phyloP scores from a whole-genome alignment of 495 filamentous ascomycete species.

The Chlorociboria aeruginascens region DNA sequence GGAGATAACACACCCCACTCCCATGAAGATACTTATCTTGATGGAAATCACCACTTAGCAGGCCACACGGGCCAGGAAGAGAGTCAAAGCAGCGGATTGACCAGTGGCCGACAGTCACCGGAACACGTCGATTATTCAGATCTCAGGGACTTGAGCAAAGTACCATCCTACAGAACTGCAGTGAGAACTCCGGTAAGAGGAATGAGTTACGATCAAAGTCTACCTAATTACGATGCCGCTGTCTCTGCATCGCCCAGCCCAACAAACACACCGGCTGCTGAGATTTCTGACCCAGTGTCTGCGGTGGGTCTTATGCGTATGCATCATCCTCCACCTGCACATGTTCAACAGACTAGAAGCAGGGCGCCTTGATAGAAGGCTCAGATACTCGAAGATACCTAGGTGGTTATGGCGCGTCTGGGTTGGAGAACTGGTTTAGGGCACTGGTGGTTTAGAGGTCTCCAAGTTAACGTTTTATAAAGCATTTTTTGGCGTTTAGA shows the following conservation, averaged over 20 bases:
- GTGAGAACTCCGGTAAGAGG: conserved; percentile 44
- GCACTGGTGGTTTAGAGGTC: no score
- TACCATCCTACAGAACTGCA: conserved; percentile 74
- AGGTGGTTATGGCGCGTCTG: no score
- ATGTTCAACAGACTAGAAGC: no score
- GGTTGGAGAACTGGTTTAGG: no score
- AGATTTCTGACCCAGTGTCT: background rate
- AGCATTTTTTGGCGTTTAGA: no score
- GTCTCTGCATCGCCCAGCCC: conserved; percentile 25
- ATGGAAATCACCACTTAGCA: conserved; percentile 23
- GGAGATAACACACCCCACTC: conserved; percentile 18
- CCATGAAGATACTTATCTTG: conserved; percentile 22
- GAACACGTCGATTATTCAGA: conserved; percentile 53
- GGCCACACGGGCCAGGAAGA: conserved; percentile 49
- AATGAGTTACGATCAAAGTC: conserved; percentile 28
- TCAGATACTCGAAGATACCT: no score
- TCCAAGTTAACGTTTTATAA: no score
- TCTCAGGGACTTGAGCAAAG: conserved; percentile 52
- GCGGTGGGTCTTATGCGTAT: background rate
- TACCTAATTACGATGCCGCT: conserved; percentile 42
- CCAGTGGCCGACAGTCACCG: conserved; percentile 43
- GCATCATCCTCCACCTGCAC: no score
- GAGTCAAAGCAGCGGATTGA: conserved; percentile 16
- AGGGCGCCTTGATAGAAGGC: no score
- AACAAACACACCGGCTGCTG: background rate